phyloP scores from a whole-genome alignment of 2,329 filamentous ascomycete genomes.

The Talaromyces sp. region DNA sequence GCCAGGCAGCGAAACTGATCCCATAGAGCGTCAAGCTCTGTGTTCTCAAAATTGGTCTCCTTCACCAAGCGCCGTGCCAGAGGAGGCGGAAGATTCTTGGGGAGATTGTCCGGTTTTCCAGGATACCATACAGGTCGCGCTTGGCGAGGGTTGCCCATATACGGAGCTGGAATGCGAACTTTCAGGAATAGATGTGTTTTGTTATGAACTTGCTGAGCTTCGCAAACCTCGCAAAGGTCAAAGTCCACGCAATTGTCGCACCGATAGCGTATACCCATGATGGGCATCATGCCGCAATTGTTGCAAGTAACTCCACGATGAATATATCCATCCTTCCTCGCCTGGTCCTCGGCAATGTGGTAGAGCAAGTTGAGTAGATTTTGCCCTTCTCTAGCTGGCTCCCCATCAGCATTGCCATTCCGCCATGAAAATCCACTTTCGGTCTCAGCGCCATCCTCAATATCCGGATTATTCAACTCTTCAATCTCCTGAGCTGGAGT shows the following conservation, averaged over 20 bases:
- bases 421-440: conserved; percentile 44
- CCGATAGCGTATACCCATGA: conserved; percentile 86
- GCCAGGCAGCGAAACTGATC: conserved; percentile 96
- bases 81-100: conserved; percentile 60
- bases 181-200: conserved; percentile 98
- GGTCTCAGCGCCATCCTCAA: conserved; percentile 30
- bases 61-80: conserved; percentile 65
- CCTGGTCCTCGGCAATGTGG: conserved; percentile 89
- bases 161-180: conserved; percentile 81
- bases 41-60: conserved; percentile 75
- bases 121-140: conserved; percentile 83
- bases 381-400: conserved; percentile 55
- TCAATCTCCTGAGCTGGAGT: conserved; percentile 20
- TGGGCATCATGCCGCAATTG: conserved; percentile 79
- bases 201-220: conserved; percentile 65
- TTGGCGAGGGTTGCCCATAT: conserved; percentile 71
- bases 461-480: neutral
- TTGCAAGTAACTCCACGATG: conserved; percentile 93
- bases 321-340: conserved; percentile 79
- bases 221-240: conserved; percentile 91
- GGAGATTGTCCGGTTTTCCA: conserved; percentile 71
- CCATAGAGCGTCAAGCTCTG: conserved; percentile 89
- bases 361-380: conserved; percentile 83
- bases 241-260: conserved; percentile 96
- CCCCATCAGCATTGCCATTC: conserved; percentile 38